Percentiles rank a stretch among this genome's conserved stretches.
Conservation (phyloP, 148 eudicot species). For the Camellia japonica region DNA sequence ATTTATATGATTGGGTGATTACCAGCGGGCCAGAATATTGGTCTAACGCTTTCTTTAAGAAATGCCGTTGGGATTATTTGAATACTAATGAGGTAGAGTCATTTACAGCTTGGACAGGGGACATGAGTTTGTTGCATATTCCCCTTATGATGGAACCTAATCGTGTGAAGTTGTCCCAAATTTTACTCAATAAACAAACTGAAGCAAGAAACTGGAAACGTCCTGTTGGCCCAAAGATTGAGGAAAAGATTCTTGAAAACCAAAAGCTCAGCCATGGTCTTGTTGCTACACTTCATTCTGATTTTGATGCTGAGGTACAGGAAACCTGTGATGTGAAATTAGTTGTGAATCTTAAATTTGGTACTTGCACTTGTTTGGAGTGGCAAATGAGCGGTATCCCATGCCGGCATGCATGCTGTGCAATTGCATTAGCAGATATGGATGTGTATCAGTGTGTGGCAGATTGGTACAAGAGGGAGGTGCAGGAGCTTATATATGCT, state of each 20-base stretch:
- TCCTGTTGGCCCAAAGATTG: neutral
- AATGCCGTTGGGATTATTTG: neutral
- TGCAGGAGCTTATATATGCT: neutral
- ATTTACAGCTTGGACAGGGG: neutral
- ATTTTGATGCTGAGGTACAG: neutral
- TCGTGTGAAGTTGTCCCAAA: neutral
- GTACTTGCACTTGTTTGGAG: neutral
- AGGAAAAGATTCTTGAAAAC: neutral
- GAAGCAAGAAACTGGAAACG: neutral
- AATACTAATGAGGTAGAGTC: neutral
- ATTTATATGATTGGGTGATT: neutral
- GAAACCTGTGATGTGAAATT: neutral
- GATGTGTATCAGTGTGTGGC: constrained; percentile 5
- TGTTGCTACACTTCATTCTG: neutral
- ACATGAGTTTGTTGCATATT: neutral
- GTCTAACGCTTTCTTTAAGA: neutral
- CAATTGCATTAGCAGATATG: constrained; percentile 3
- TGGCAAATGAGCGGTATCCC: neutral
- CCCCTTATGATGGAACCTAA: neutral
- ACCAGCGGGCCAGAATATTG: neutral
- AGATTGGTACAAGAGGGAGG: neutral
- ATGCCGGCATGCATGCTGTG: neutral
- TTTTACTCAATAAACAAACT: neutral
- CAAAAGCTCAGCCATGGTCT: neutral
- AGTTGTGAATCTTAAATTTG: neutral